phyloP scores from a whole-genome alignment of 352 stramenopile species.

The Pythium vanterpoolii region DNA sequence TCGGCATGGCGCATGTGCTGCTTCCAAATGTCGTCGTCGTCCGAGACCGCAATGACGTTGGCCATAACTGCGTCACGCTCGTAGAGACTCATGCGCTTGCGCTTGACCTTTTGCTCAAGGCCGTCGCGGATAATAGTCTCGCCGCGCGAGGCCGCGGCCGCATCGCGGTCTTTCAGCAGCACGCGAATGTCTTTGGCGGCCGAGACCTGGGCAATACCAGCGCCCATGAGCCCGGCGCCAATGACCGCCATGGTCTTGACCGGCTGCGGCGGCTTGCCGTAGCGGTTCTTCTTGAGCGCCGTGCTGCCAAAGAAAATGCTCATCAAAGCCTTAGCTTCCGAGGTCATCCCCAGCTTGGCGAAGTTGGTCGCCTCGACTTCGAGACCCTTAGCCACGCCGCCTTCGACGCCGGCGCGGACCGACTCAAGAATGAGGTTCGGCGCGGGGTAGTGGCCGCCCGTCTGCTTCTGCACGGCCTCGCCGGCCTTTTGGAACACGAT shows the following conservation, averaged over 20 bases:
- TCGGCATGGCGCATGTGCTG: slow-evolving; percentile 92
- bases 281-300: slow-evolving; percentile 97
- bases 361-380: slow-evolving; percentile 95
- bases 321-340: slow-evolving; percentile 94
- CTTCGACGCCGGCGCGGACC: slow-evolving; percentile 84
- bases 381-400: slow-evolving; percentile 73
- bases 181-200: slow-evolving; percentile 94
- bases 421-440: slow-evolving; percentile 93
- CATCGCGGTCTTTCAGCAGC: slow-evolving; percentile 95
- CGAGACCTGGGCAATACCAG: slow-evolving; percentile 96
- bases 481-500: slow-evolving; percentile 94
- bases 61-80: slow-evolving; percentile 90
- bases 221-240: slow-evolving; percentile 98
- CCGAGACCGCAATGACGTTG: slow-evolving; percentile 91
- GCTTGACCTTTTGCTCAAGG: slow-evolving; percentile 94
- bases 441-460: slow-evolving; percentile 95
- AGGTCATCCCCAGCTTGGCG: slow-evolving; percentile 94
- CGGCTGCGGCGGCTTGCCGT: slow-evolving; percentile 80
- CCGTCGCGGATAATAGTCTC: slow-evolving; percentile 94
- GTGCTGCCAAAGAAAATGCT: slow-evolving; percentile 98
- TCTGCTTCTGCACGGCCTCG: slow-evolving; percentile 97
- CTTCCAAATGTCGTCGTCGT: slow-evolving; percentile 91
- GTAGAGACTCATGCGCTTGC: slow-evolving; percentile 90
- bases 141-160: slow-evolving; percentile 72
- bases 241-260: slow-evolving; percentile 95